Base-by-base conservation (phyloP, 1,284 basidiomycete genomes). In the Ganoderma lingzhi region DNA sequence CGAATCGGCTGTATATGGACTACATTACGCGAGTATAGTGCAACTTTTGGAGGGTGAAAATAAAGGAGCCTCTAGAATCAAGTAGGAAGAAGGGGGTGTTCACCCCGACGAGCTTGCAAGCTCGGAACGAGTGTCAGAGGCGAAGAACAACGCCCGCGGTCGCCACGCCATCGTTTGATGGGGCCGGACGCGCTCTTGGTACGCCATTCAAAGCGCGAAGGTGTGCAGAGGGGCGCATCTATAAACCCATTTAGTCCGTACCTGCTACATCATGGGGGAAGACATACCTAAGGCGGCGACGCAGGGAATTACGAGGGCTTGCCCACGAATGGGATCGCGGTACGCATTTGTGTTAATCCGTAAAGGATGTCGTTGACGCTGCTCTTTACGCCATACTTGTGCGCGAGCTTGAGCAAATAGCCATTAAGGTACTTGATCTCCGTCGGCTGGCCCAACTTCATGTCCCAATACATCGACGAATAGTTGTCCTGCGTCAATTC, bases 371-470 rank as follows among this genome's bases (percentile, higher is more conserved):
- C 81, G 73, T 70, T 76, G 55, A 70, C 66, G 90, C 91, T 90
- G 75, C 91, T 92, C 10, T 82, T 80, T 44, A 97, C 84, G 4
- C 83, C 82, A 74, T 93, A 87, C 55, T 84, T 81, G 60, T 82
- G 75, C 9, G 93, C 97, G 6, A 97, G 81, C 12, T 83, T 82
- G 32, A 90, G 77, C 61, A 99, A 80, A 79, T 97, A 95, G 8
- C 97, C 97, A 75, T 96, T 97, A 78, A 99, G 87, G 76, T 86
- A 96, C 32, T 93, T 89, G 48, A 97, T 87, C 81, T 97, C 95
- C 0, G 95, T 96, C 32, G 77, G 68, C 66, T 82, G 83, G 44
- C 90, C 89, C 61, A 81, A 80, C 70, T 85, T 84, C 45, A 96
- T 80, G 75, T 96, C 94, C 19, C 82, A 78, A 19, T 94, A 83